Conservation (phyloP, 495 filamentous ascomycete genomes). For the Lasiosphaeria hispida region DNA sequence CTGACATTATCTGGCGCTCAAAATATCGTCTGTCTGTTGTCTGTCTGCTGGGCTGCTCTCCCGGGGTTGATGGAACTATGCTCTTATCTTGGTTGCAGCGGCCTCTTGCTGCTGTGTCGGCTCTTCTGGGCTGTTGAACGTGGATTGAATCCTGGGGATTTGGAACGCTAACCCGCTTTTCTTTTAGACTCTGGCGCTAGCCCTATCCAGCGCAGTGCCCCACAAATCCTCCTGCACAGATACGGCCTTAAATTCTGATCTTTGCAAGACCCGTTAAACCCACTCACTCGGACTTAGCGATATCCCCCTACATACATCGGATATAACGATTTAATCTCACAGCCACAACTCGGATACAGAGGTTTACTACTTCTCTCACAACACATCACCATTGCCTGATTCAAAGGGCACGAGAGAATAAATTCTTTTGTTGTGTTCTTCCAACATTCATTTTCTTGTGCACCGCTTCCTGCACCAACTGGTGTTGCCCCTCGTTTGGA, state of each 20-base stretch:
- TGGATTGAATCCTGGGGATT: not conserved
- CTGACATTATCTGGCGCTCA: not conserved
- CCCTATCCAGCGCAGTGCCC: slow-evolving; percentile 1
- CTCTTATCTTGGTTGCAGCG: not conserved
- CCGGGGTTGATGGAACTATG: not conserved
- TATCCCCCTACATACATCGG: no score
- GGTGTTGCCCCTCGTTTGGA: not conserved
- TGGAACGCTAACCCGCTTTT: slow-evolving; percentile 17
- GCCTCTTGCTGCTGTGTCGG: slow-evolving; percentile 1
- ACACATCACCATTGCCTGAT: no score
- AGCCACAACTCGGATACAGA: not conserved
- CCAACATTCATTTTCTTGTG: no score
- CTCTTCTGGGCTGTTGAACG: not conserved
- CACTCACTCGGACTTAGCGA: not conserved
- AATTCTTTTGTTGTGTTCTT: no score
- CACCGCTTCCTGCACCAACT: not conserved
- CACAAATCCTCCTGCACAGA: not conserved
- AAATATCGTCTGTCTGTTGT: not conserved
- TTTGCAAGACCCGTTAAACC: not conserved
- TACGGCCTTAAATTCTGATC: not conserved
- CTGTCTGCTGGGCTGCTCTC: not conserved
- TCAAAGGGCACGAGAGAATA: no score
- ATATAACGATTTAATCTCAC: not conserved
- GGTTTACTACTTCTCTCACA: no score
- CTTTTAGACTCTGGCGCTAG: slow-evolving; percentile 13